phyloP scores from a whole-genome alignment of 1,284 basidiomycete genomes.

The Jaminaea rosea region DNA sequence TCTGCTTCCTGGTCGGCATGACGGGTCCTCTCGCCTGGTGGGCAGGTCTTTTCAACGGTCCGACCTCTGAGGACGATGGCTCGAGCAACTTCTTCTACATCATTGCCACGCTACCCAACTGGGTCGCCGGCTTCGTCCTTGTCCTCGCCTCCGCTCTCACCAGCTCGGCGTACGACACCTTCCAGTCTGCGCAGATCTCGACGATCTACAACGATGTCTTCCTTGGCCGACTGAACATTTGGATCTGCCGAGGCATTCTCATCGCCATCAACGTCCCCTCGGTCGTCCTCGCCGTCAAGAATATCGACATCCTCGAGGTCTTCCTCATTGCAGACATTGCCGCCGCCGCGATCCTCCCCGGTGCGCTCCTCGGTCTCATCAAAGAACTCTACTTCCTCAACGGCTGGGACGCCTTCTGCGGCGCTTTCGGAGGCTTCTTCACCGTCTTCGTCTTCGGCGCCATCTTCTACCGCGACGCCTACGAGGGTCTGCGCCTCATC shows the following conservation, averaged over 20 bases:
- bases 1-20: constrained; percentile 45
- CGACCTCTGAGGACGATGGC: constrained; percentile 35
- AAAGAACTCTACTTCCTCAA: constrained; percentile 38
- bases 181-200: constrained; percentile 46
- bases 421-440: constrained; percentile 45
- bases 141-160: constrained; percentile 41
- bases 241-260: constrained; percentile 41
- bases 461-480: constrained; percentile 34
- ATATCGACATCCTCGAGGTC: constrained; percentile 46
- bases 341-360: constrained; percentile 40
- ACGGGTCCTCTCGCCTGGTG: constrained; percentile 41
- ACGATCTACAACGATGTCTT: constrained; percentile 47
- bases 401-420: constrained; percentile 42
- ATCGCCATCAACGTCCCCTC: constrained; percentile 40
- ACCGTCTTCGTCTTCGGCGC: constrained; percentile 46
- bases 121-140: constrained; percentile 42
- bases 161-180: constrained; percentile 47
- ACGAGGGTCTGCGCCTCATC: constrained; percentile 31
- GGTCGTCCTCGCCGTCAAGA: constrained; percentile 38
- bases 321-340: constrained; percentile 45
- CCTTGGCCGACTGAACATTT: constrained; percentile 44
- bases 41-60: constrained; percentile 35
- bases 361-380: constrained; percentile 38
- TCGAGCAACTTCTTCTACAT: constrained; percentile 42
- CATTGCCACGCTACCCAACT: constrained; percentile 38